Base-by-base conservation (phyloP, 345 rosid genomes). In the Lepidium aucheri region DNA sequence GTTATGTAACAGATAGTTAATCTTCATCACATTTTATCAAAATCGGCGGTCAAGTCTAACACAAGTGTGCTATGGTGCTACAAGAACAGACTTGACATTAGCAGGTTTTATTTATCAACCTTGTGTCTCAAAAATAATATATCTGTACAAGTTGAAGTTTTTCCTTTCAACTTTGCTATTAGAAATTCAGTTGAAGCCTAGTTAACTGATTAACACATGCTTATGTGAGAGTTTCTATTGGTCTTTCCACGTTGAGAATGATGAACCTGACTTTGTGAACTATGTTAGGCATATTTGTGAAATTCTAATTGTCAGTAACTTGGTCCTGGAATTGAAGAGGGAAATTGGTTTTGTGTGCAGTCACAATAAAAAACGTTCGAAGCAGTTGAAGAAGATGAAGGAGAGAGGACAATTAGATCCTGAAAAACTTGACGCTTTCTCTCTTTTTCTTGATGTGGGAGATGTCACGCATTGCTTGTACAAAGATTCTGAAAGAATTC, bases 321-420 rank as follows among this genome's bases (percentile, higher is more conserved):
- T 38, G 44, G 59, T 46, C 36, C 46, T 56, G 51, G 14, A 33
- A 22, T 40, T 72, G 14, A 65, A 17, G 22, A 46, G 39, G 40
- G 49, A 7, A 28, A 38, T 42, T 57, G 70, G 41, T 66, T 71
- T 77, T 28, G 63, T 38, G 20, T 74, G 85, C 89, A 94, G 99
- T 80, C 95, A 90, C 75, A 80, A 80, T 86, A 85, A 81, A 60
- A 94, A 94, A 70, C 85, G 99, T n/a, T 74, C 77, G 0, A 94
- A 94, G 81, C 96, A 94, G 88, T 54, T 88, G 16, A 94, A 94
- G 68, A 88, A 84, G 81, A 73, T 80, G 64, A 84, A 81, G 87
- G 96, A 88, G 78, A 86, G 95, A 76, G 99, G 99, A 32, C 79
- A 82, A 38, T 54, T 94, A 67, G 99, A 94, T 81, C 93, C 96